Percentiles rank a stretch among this genome's conserved stretches.
Conservation (phyloP, 2,329 filamentous ascomycete species). For the Falciphora oryzae region DNA sequence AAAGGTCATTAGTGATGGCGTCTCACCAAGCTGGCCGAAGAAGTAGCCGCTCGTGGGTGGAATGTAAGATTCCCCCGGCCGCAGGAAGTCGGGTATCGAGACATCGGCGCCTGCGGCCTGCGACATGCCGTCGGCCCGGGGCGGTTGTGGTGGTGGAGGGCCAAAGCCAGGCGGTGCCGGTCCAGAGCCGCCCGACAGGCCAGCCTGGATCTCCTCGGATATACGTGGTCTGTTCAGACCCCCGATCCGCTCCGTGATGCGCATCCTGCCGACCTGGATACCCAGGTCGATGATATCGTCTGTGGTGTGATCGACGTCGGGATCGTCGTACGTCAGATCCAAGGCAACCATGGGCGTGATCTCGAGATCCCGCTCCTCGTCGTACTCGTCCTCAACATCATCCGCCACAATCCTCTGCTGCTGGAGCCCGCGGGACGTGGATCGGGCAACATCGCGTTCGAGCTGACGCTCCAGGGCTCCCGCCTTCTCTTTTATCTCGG, state of each 20-base stretch:
- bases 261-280: conserved; percentile 64
- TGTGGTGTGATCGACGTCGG: conserved; percentile 31
- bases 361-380: conserved; percentile 54
- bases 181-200: conserved; percentile 20
- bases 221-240: conserved; percentile 66
- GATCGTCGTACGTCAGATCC: conserved; percentile 62
- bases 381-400: conserved; percentile 50
- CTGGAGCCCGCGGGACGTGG: conserved; percentile 23
- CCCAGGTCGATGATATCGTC: conserved; percentile 67
- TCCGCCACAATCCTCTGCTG: conserved; percentile 39
- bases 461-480: conserved; percentile 64
- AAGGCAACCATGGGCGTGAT: conserved; percentile 56
- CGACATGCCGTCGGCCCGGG: conserved; percentile 10
- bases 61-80: conserved; percentile 60
- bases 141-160: background rate
- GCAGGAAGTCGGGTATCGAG: conserved; percentile 47
- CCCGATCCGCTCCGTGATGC: conserved; percentile 68
- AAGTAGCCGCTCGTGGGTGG: conserved; percentile 63
- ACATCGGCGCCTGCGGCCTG: conserved; percentile 14
- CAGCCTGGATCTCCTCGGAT: conserved; percentile 52
- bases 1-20: conserved; percentile 50
- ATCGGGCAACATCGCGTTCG: conserved; percentile 59
- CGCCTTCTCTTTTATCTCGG: conserved; percentile 75
- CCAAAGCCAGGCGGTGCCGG: background rate
- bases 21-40: conserved; percentile 47